Conservation (phyloP, 2,329 filamentous ascomycete genomes). For the Colletotrichum godetiae region DNA sequence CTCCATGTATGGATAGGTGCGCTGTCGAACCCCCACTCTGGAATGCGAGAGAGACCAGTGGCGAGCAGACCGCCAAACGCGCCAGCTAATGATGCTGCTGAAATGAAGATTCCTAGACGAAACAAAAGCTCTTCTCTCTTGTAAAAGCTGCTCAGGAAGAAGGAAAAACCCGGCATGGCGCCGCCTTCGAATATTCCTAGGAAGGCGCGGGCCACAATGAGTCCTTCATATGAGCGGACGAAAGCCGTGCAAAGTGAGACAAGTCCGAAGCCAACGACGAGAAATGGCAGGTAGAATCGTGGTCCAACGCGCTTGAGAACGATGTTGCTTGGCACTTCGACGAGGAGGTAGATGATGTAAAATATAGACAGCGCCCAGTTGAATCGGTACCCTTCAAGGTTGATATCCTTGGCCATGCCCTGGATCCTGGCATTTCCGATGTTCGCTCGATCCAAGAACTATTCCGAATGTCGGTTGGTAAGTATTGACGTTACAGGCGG, state of each 20-base stretch:
- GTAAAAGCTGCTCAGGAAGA: constrained; percentile 68
- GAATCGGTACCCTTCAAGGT: constrained; percentile 61
- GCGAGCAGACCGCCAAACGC: constrained; percentile 69
- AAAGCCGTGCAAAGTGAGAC: constrained; percentile 67
- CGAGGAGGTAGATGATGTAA: constrained; percentile 66
- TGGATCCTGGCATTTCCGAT: constrained; percentile 68
- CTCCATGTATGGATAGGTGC: constrained; percentile 62
- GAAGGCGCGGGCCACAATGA: constrained; percentile 59
- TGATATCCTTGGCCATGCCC: constrained; percentile 60
- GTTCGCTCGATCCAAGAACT: constrained; percentile 50
- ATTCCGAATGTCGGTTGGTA: neutral
- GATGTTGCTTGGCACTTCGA: constrained; percentile 68
- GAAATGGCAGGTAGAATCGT: constrained; percentile 62
- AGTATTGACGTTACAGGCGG: neutral
- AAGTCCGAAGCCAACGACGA: constrained; percentile 66
- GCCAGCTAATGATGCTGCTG: constrained; percentile 64
- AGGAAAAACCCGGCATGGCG: constrained; percentile 67
- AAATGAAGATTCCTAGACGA: constrained; percentile 67
- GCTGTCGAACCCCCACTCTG: constrained; percentile 59
- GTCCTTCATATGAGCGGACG: constrained; percentile 56
- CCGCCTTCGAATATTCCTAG: constrained; percentile 68
- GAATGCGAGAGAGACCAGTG: constrained; percentile 61
- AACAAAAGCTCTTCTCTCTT: constrained; percentile 66
- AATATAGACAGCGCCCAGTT: constrained; percentile 69
- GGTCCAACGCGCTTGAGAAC: constrained; percentile 65